These are phyloP conservation scores for Cercospora sp. DNA, from an alignment of 2,329 filamentous ascomycete genomes.

Conservation along the genomic window DNA sequence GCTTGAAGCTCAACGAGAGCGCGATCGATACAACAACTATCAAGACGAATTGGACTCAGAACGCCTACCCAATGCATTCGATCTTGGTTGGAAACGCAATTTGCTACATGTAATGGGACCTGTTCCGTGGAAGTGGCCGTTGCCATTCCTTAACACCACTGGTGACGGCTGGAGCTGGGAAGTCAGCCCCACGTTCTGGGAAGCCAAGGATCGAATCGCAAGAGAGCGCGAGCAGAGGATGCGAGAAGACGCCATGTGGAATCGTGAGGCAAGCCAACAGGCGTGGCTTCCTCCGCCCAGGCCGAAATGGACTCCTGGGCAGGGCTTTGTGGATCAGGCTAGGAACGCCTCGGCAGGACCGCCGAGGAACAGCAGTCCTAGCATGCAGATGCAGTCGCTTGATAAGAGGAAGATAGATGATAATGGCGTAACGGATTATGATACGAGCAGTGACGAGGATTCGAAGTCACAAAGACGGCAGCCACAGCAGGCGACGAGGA, in stretches of 20 bases:
- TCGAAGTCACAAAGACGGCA: constrained; percentile 6
- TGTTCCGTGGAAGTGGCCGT: constrained; percentile 68
- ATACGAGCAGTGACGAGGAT: constrained; percentile 33
- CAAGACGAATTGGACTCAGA: constrained; percentile 86
- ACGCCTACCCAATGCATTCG: constrained; percentile 89
- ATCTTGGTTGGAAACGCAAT: constrained; percentile 81
- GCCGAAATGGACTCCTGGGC: constrained; percentile 33
- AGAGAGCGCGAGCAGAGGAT: constrained; percentile 51
- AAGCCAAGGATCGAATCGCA: constrained; percentile 59
- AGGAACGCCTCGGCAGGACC: constrained; percentile 6
- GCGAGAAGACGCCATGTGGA: constrained; percentile 30
- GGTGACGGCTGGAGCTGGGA: constrained; percentile 97
- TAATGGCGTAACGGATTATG: constrained; percentile 39
- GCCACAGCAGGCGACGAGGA: constrained; percentile 24
- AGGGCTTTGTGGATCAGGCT: constrained; percentile 43
- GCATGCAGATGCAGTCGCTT: constrained; percentile 46
- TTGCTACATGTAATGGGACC: constrained; percentile 79
- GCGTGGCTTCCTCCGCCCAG: constrained; percentile 21
- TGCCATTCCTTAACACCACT: constrained; percentile 81
- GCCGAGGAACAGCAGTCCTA: constrained; percentile 14
- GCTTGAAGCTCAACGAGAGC: constrained; percentile 64
- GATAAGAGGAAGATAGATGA: constrained; percentile 35
- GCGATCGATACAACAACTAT: constrained; percentile 73
- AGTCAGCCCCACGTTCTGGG: constrained; percentile 74
- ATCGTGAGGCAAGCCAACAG: constrained; percentile 16